Evolutionary conservation across 345 rosid genomes (phyloP).

Genomic region (Populus davidiana): DNA sequence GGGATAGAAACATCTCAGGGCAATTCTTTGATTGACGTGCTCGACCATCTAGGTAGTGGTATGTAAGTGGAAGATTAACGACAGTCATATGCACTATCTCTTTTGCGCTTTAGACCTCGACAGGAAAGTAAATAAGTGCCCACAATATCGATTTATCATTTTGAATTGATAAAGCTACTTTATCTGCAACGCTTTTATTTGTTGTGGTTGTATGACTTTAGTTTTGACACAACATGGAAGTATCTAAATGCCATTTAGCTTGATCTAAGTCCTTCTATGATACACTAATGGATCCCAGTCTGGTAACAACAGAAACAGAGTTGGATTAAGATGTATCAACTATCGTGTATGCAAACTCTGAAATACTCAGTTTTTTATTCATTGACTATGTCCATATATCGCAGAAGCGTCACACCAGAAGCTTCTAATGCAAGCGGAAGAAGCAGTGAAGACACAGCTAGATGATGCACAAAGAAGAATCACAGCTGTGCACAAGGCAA

Average conservation of each 20-base stretch:
- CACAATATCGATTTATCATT: neutral
- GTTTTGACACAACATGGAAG: neutral
- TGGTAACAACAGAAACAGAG: neutral
- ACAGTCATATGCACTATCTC: neutral
- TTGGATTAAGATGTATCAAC: neutral
- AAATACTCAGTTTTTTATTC: neutral
- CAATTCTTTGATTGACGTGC: neutral
- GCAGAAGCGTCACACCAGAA: slow-evolving; percentile 73
- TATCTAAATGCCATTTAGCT: neutral
- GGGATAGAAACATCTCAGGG: neutral
- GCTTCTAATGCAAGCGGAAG: slow-evolving; percentile 62
- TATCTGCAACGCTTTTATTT: neutral
- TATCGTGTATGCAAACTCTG: neutral
- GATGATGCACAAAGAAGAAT: slow-evolving; percentile 61
- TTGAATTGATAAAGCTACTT: neutral
- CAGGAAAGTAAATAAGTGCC: neutral
- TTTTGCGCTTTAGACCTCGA: neutral
- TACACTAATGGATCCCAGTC: neutral
- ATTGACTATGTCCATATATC: slow-evolving; percentile 8
- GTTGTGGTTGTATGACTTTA: neutral
- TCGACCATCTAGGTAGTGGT: neutral
- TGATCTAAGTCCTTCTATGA: neutral
- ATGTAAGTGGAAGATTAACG: neutral
- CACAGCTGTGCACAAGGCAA: slow-evolving; percentile 64
- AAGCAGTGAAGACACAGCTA: slow-evolving; percentile 54